Percentiles rank a stretch among this genome's conserved stretches.
These are phyloP conservation scores for Dacryopinax primogenitus DNA, from an alignment of 768 basidiomycete genomes.

Conservation along the genomic window DNA sequence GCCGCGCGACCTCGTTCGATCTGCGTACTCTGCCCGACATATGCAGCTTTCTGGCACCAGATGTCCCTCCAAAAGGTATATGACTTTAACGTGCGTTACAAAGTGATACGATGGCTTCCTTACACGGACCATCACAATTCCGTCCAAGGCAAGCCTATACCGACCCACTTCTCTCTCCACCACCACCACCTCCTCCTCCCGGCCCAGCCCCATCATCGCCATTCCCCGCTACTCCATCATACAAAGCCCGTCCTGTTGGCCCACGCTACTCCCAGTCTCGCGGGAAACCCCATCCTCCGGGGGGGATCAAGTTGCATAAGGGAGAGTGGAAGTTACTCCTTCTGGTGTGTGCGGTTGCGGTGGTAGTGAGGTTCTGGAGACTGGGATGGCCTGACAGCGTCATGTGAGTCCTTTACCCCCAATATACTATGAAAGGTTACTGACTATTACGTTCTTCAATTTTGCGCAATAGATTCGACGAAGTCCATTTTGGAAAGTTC, in stretches of 20 bases:
- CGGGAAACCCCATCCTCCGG: neutral
- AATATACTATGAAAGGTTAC: neutral
- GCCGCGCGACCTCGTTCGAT: too few species aligned
- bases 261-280: neutral
- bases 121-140: neutral
- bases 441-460: neutral
- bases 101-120: constrained; percentile 7
- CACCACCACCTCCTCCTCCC: neutral
- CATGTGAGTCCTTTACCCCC: constrained; percentile 47
- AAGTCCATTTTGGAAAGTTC: constrained; percentile 98
- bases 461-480: constrained; percentile 61
- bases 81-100: too few species aligned
- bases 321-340: constrained; percentile 70
- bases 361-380: constrained; percentile 71
- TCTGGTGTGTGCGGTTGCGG: constrained; percentile 53
- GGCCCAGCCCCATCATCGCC: neutral
- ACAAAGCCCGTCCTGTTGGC: neutral
- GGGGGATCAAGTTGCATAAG: neutral
- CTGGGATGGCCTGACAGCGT: constrained; percentile 80
- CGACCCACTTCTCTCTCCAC: neutral
- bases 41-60: too few species aligned
- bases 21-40: too few species aligned
- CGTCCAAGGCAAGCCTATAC: neutral
- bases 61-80: too few species aligned
- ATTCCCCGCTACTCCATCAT: neutral